These are phyloP conservation scores for Globisporangium cederbergense DNA, from an alignment of 352 stramenopile species.

Conservation along the genomic window DNA sequence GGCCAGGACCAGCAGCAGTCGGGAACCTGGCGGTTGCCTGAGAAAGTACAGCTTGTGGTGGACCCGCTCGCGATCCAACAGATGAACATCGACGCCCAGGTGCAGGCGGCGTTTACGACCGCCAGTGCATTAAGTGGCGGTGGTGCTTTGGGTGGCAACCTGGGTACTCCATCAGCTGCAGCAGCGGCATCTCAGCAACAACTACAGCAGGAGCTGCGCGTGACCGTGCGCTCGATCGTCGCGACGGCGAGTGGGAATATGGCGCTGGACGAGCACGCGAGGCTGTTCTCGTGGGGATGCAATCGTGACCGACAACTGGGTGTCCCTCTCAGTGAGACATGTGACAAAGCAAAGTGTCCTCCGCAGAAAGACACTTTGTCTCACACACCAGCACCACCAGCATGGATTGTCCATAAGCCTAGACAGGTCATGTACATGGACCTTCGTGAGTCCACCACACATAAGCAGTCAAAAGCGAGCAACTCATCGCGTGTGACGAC, in stretches of 20 bases:
- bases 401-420: conserved; percentile 10
- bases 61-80: conserved; percentile 26
- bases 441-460: conserved; percentile 17
- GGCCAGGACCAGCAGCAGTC: not conserved
- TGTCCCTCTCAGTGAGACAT: not conserved
- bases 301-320: conserved; percentile 42
- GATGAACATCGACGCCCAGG: conserved; percentile 25
- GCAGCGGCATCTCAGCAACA: conserved; percentile 9
- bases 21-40: not conserved
- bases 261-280: conserved; percentile 43
- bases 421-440: conserved; percentile 49
- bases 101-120: conserved; percentile 9
- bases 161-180: not conserved
- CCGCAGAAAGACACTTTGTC: not conserved
- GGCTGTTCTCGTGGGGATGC: conserved; percentile 51
- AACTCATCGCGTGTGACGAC: conserved; percentile 17
- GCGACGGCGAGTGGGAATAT: conserved; percentile 29
- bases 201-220: not conserved
- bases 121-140: not conserved
- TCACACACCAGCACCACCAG: conserved; percentile 2
- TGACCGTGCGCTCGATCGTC: conserved; percentile 19
- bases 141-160: not conserved
- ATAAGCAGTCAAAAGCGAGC: conserved; percentile 9
- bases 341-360: not conserved
- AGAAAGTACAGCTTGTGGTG: conserved; percentile 21